Percentiles rank a stretch among this genome's conserved stretches.
phyloP scores from a whole-genome alignment of 805 yeast species.

The Saccharomycopsis synnaedendra region DNA sequence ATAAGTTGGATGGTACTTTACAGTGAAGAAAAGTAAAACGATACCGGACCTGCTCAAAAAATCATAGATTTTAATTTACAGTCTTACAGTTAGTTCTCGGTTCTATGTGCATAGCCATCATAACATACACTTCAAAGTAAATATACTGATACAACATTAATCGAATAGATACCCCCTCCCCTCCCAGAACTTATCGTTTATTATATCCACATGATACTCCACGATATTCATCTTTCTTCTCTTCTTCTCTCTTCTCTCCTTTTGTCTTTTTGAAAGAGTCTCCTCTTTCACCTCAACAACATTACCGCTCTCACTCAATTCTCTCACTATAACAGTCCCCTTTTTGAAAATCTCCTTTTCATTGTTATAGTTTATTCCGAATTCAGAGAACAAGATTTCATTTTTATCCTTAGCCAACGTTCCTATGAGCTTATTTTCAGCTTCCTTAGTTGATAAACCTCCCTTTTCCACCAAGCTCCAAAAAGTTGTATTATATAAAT shows the following conservation, averaged over 20 bases:
- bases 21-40: too few relatives aligned
- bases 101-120: too few relatives aligned
- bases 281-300: constrained; percentile 1
- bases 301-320: constrained; percentile 17
- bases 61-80: too few relatives aligned
- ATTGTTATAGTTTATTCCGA: constrained; percentile 81
- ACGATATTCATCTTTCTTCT: constrained; percentile 35
- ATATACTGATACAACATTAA: background rate
- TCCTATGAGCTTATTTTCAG: constrained; percentile 68
- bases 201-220: constrained; percentile 46
- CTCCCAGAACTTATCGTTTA: constrained; percentile 54
- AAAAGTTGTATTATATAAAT: constrained; percentile 84
- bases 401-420: constrained; percentile 78
- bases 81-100: too few relatives aligned
- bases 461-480: constrained; percentile 76
- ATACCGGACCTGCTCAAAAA: too few relatives aligned
- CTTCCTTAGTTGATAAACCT: constrained; percentile 62
- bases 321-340: constrained; percentile 59
- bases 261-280: constrained; percentile 31
- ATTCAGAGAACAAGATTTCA: constrained; percentile 68
- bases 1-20: too few relatives aligned
- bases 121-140: background rate
- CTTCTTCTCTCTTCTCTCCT: constrained; percentile 36
- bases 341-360: constrained; percentile 83
- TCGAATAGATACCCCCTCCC: constrained; percentile 25